Conservation (phyloP, 768 basidiomycete species). For the Floccularia luteovirens region DNA sequence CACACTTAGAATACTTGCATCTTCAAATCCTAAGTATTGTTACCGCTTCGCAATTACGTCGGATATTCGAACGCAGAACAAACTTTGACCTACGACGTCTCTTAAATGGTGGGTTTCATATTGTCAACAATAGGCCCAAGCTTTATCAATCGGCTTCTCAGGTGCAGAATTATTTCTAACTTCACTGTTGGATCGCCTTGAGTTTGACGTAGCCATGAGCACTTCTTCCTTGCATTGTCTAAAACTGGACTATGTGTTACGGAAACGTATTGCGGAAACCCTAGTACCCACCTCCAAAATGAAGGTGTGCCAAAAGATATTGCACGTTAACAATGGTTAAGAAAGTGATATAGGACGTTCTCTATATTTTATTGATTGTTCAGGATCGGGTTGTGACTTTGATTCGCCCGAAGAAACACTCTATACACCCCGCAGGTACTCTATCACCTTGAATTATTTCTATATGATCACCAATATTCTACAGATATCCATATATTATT, state of each 20-base stretch:
- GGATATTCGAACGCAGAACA: constrained; percentile 81
- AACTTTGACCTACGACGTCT: constrained; percentile 87
- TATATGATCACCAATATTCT: not conserved
- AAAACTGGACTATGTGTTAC: constrained; percentile 57
- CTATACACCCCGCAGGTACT: constrained; percentile 86
- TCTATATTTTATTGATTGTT: constrained; percentile 86
- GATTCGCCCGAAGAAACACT: constrained; percentile 86
- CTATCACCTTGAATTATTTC: not conserved
- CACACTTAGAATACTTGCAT: constrained; percentile 93
- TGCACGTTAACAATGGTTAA: not conserved
- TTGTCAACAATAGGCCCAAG: not conserved
- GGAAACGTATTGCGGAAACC: constrained; percentile 71
- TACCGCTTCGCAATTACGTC: constrained; percentile 74
- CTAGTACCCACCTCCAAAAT: constrained; percentile 77
- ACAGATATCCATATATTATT: constrained; percentile 87
- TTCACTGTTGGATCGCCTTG: constrained; percentile 61
- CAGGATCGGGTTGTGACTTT: constrained; percentile 76
- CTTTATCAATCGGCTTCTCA: constrained; percentile 16
- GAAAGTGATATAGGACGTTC: constrained; percentile 78
- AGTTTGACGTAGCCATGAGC: constrained; percentile 75
- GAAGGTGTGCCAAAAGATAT: constrained; percentile 41
- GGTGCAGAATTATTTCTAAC: constrained; percentile 80
- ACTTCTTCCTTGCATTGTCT: constrained; percentile 79
- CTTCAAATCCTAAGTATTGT: constrained; percentile 90
- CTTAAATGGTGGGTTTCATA: constrained; percentile 42